Conservation (phyloP, 2,329 filamentous ascomycete species). For the Cercospora beticola region DNA sequence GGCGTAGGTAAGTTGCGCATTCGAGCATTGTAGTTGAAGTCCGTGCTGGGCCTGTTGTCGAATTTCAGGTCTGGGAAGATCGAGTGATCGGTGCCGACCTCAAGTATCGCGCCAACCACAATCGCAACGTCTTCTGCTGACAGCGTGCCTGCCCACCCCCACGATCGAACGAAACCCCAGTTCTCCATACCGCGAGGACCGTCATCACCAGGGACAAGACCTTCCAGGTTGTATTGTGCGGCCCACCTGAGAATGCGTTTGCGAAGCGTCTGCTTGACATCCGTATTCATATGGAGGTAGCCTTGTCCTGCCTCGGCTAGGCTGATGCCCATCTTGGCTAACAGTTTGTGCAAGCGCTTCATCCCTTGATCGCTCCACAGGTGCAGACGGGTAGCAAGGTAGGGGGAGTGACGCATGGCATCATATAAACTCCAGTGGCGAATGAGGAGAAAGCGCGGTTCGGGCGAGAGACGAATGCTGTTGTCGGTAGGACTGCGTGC, state of each 20-base stretch:
- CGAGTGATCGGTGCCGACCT: slow-evolving; percentile 63
- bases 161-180: slow-evolving; percentile 95
- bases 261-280: slow-evolving; percentile 83
- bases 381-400: slow-evolving; percentile 85
- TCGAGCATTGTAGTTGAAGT: slow-evolving; percentile 32
- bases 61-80: slow-evolving; percentile 23
- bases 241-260: slow-evolving; percentile 87
- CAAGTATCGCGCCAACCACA: slow-evolving; percentile 84
- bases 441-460: slow-evolving; percentile 88
- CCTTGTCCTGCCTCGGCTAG: slow-evolving; percentile 90
- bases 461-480: slow-evolving; percentile 86
- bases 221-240: slow-evolving; percentile 88
- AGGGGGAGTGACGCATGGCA: slow-evolving; percentile 96
- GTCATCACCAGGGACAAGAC: slow-evolving; percentile 77
- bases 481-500: slow-evolving; percentile 87
- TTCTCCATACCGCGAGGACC: slow-evolving; percentile 73
- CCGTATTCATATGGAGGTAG: slow-evolving; percentile 98
- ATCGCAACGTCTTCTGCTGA: slow-evolving; percentile 94
- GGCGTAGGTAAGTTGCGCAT: slow-evolving; percentile 36
- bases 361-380: slow-evolving; percentile 90
- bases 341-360: slow-evolving; percentile 85
- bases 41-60: slow-evolving; percentile 17
- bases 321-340: slow-evolving; percentile 97
- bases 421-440: slow-evolving; percentile 97
- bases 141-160: slow-evolving; percentile 95